A percentile compares a stretch with the other conserved stretches of the same genome.
Conservation (phyloP, 1,284 basidiomycete genomes). For the Ganoderma lingzhi region DNA sequence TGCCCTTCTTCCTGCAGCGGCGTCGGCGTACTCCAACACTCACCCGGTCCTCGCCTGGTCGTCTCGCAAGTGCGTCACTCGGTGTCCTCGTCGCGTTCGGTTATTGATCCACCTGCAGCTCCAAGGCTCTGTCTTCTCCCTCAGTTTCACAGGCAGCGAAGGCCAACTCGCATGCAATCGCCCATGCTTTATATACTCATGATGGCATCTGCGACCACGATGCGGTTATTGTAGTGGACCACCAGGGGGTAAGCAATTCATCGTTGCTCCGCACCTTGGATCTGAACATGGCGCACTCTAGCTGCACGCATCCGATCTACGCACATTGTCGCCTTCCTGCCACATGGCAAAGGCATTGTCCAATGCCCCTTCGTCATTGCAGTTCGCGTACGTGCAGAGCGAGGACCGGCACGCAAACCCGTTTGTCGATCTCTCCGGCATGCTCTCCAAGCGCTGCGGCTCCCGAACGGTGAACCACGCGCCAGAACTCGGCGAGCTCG, state of each 20-base stretch:
- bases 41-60: conserved; percentile 76
- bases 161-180: conserved; percentile 42
- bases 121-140: conserved; percentile 52
- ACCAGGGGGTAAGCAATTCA: conserved; percentile 63
- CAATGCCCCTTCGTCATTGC: conserved; percentile 59
- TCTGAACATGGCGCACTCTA: conserved; percentile 37
- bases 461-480: conserved; percentile 43
- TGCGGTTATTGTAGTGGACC: conserved; percentile 70
- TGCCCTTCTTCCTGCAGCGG: conserved; percentile 52
- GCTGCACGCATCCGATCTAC: conserved; percentile 78
- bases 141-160: conserved; percentile 44
- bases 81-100: conserved; percentile 7
- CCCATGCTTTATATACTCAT: conserved; percentile 54
- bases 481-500: conserved; percentile 21
- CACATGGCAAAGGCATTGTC: conserved; percentile 55
- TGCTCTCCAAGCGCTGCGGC: conserved; percentile 60
- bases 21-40: conserved; percentile 65
- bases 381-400: conserved; percentile 65
- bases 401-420: conserved; percentile 35
- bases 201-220: conserved; percentile 67
- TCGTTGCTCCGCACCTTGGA: conserved; percentile 1
- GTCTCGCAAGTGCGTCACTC: conserved; percentile 56
- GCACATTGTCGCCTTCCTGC: conserved; percentile 60
- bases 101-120: conserved; percentile 45
- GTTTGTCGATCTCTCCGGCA: conserved; percentile 48